These are phyloP conservation scores for Vigna hirtella DNA, from an alignment of 306 rosid genomes.

Conservation along the genomic window DNA sequence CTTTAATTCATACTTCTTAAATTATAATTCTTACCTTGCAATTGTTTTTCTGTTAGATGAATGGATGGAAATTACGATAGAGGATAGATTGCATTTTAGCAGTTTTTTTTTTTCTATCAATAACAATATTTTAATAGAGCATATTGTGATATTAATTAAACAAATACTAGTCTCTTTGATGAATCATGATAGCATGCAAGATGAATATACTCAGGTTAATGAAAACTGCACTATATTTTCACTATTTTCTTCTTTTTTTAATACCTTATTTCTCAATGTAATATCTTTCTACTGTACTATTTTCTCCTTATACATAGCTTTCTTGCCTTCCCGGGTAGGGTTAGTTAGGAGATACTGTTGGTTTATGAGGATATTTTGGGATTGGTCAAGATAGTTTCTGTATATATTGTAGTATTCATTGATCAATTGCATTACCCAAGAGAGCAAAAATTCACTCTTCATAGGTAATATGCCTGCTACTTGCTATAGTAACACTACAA, in stretches of 20 bases:
- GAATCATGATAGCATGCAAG: background rate
- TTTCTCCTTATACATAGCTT: conserved; percentile 1
- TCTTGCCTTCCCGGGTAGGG: background rate
- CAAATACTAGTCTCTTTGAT: background rate
- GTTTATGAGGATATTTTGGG: background rate
- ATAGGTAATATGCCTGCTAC: background rate
- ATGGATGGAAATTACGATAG: background rate
- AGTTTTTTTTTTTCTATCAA: background rate
- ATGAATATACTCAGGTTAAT: background rate
- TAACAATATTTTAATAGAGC: background rate
- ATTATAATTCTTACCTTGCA: background rate
- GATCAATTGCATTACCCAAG: background rate
- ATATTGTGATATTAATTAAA: background rate
- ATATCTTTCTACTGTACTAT: background rate
- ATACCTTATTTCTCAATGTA: background rate
- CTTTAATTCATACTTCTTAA: conserved; percentile 19
- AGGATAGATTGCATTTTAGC: background rate
- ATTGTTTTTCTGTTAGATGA: conserved; percentile 17
- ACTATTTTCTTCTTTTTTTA: background rate
- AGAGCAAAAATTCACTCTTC: background rate
- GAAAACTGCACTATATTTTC: background rate
- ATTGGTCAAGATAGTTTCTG: background rate
- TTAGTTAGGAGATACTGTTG: background rate
- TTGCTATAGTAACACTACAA: background rate
- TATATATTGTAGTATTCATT: background rate